Base-by-base conservation (phyloP, 805 yeast species). In the Jamesozyma rosinii region DNA sequence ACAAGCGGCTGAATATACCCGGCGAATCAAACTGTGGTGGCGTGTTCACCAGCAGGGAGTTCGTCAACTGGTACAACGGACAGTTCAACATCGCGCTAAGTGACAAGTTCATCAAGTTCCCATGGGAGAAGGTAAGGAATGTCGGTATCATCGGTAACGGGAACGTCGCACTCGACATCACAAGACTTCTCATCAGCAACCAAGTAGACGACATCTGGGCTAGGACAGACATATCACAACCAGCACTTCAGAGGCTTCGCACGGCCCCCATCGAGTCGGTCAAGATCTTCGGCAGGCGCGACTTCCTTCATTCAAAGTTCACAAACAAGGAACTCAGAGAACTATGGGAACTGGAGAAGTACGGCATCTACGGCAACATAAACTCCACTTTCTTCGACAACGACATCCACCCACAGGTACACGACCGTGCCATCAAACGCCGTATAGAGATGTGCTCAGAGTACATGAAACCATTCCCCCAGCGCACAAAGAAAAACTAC, bases 11-110 rank as follows among this genome's bases (percentile, higher is more conserved):
- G 13, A 66, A 71, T 2, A 65, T 87, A 0, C 75, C 79, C 0
- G 92, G 92, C 2, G 76, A 75, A 38, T 67, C 70, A 10, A 67
- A 71, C 29, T 50, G 57, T 0, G 70, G 73, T 0, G 92, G 84
- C 6, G 89, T 90, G 0, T 68, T 84, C 13, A 76, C 85, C 13
- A 94, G 97, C 0, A 74, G 90, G 32, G 76, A 79, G 44, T 83
- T 92, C 66, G 97, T 92, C 21, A 92, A 86, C 37, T 92, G 98
- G 98, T 92, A 92, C 63, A 92, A 92, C 55, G 95, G 95, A 0
- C 83, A 81, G 52, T 95, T 96, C 0, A 79, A 75, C 22, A 42
- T 39, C 43, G 56, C 58, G 3, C 37, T 40, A 5, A 39, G 41
- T 26, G 68, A 67, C 37, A 65, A 66, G 36, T 54, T 64, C 19